Percentiles rank a stretch among this genome's conserved stretches.
Conservation (phyloP, 2,329 filamentous ascomycete genomes). For the Xylariaceae sp. region DNA sequence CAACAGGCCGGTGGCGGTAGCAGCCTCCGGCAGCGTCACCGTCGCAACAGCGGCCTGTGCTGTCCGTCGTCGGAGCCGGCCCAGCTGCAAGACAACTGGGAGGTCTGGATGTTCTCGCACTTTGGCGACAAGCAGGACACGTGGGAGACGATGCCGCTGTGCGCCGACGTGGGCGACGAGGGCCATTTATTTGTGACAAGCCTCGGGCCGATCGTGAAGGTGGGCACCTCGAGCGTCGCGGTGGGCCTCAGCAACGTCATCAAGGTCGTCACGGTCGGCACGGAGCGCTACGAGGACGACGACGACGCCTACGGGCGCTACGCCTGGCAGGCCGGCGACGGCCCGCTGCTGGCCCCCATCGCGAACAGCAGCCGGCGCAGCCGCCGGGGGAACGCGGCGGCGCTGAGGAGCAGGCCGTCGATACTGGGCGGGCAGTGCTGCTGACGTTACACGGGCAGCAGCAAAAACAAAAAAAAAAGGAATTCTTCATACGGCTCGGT, state of each 20-base stretch:
- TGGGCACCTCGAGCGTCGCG: conserved; percentile 59
- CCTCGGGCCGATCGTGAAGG: conserved; percentile 54
- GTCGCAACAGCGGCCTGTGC: conserved; percentile 14
- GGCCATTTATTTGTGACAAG: conserved; percentile 56
- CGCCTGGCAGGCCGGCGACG: no score
- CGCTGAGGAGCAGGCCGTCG: no score
- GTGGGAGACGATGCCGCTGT: conserved; percentile 39
- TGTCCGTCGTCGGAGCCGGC: conserved; percentile 10
- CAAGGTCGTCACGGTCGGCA: conserved; percentile 61
- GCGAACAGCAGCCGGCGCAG: no score
- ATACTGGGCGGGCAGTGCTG: no score
- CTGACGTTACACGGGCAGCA: no score
- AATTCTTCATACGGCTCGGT: no score
- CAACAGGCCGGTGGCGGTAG: no score
- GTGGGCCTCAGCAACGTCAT: conserved; percentile 66
- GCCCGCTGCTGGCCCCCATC: no score
- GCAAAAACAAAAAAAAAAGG: no score
- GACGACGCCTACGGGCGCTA: no score
- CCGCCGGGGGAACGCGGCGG: no score
- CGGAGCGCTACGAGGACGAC: conserved; percentile 52
- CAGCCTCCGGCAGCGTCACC: conserved; percentile 25
- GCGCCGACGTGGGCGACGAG: conserved; percentile 31
- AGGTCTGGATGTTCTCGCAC: conserved; percentile 46
- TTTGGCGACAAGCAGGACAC: conserved; percentile 33
- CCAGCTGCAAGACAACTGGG: conserved; percentile 39